Evolutionary conservation across 225 moss, liverwort and hornwort genomes (phyloP), one percentile per base, ranked within the genome.

Genomic region (Takakia lepidozioides): DNA sequence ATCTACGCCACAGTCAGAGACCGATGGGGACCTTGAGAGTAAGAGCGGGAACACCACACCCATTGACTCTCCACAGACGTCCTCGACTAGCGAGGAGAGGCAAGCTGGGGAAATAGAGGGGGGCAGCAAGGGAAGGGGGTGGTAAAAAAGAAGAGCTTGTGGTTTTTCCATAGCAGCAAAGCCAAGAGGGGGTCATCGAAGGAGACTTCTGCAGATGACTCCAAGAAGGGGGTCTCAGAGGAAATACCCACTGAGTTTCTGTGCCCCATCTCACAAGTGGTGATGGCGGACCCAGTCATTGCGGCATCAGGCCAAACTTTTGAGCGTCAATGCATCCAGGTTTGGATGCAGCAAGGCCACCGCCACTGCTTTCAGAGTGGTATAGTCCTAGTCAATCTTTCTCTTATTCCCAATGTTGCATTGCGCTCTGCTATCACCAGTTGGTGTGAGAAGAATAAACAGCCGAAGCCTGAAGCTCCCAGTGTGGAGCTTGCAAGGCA

Each of bases 401-500:
- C 56, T 38, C 66, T 76, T 6, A 76, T 73, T 22, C 73, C 76
- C 29, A 82, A 82, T 25, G 46, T 72, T 22, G 69, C 68, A 11
- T 35, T 82, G 51, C 59, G 47, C 38, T 49, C 63, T 69, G 53
- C 72, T 26, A 73, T 82, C 23, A 68, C 55, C 49, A 53, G 65
- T 4, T 82, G 81, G 81, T 82, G 81, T 44, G 60, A 63, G 46
- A 72, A 73, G 63, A 58, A 76, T 8, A 68, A 59, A 50, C 39
- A 63, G 22, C 35, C 46, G 7, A 59, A 42, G 29, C 81, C 81
- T 10, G 46, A 53, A 56, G 50, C n/a, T 39, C 81, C 81, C 13
- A 69, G 52, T 21, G n/a, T 58, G 5, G 57, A 73, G 37, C 16
- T 23, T 19, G 73, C 76, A 23, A 49, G 59, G 27, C 49, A 70